Percentiles rank a stretch among this genome's conserved stretches.
Conservation (phyloP, 1,284 basidiomycete species). For the Fomitiporia mediterranea region DNA sequence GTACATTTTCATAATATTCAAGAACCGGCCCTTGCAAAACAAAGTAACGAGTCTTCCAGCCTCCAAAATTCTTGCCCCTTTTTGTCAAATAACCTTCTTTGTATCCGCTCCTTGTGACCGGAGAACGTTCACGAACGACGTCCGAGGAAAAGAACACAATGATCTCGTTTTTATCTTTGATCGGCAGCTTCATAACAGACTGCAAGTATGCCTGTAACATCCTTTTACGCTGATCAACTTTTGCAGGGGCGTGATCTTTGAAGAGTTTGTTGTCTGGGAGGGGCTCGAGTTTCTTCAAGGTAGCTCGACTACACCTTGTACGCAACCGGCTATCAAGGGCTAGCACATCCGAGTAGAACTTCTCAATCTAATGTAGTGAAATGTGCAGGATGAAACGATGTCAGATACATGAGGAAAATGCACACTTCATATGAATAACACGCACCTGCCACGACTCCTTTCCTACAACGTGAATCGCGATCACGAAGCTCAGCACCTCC, state of each 20-base stretch:
- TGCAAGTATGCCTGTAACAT: constrained; percentile 87
- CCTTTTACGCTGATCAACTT: constrained; percentile 91
- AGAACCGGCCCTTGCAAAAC: constrained; percentile 83
- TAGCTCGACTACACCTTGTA: constrained; percentile 60
- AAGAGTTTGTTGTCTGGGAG: constrained; percentile 91
- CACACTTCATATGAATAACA: constrained; percentile 7
- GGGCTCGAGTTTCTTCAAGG: constrained; percentile 71
- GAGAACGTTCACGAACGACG: constrained; percentile 70
- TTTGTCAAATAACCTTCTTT: constrained; percentile 97
- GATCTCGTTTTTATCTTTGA: constrained; percentile 87
- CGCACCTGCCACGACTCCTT: constrained; percentile 78
- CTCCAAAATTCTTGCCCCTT: constrained; percentile 94
- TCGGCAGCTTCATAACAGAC: constrained; percentile 75
- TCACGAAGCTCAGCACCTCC: constrained; percentile 81
- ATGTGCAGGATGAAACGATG: background rate
- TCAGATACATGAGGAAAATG: background rate
- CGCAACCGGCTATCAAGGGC: constrained; percentile 62
- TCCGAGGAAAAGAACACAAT: constrained; percentile 92
- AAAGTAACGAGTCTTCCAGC: constrained; percentile 95
- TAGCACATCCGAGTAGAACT: constrained; percentile 88
- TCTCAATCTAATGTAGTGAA: constrained; percentile 46
- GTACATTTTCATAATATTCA: constrained; percentile 92
- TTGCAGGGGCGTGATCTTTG: constrained; percentile 95
- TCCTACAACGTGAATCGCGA: constrained; percentile 58
- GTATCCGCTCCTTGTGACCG: constrained; percentile 75